Percentiles rank a stretch among this genome's conserved stretches.
Evolutionary conservation across 352 stramenopile species (phyloP).

Genomic region (Lagenidium sp.): DNA sequence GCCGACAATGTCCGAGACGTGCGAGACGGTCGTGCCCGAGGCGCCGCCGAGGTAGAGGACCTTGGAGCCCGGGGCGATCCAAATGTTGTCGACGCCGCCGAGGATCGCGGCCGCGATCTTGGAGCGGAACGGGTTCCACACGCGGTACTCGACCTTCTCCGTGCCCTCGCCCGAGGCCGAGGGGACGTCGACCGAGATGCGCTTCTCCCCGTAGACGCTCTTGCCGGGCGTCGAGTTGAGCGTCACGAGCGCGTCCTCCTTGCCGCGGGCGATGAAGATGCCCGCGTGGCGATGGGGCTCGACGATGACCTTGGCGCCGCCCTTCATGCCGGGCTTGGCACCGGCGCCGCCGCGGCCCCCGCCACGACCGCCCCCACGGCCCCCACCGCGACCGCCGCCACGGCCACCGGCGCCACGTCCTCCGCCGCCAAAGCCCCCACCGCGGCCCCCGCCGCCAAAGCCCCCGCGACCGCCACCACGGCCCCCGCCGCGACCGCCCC

Average conservation of each 20-base stretch:
- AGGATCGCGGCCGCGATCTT: slow-evolving; percentile 99
- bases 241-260: slow-evolving; percentile 99
- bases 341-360: slow-evolving; percentile 55
- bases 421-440: slow-evolving; percentile 27
- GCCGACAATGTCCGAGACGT: slow-evolving; percentile 99
- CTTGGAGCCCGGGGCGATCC: slow-evolving; percentile 96
- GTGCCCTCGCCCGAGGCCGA: slow-evolving; percentile 82
- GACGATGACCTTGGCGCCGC: slow-evolving; percentile 95
- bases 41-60: slow-evolving; percentile 99
- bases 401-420: slow-evolving; percentile 23
- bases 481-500: slow-evolving; percentile 27
- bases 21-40: slow-evolving; percentile 97
- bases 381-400: slow-evolving; percentile 27
- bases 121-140: slow-evolving; percentile 99
- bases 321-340: slow-evolving; percentile 88
- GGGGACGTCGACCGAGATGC: slow-evolving; percentile 96
- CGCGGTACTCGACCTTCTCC: slow-evolving; percentile 99
- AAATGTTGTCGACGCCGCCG: slow-evolving; percentile 98
- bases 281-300: slow-evolving; percentile 98
- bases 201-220: slow-evolving; percentile 99
- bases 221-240: slow-evolving; percentile 98
- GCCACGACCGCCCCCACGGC: slow-evolving; percentile 32
- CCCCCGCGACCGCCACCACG: slow-evolving; percentile 31
- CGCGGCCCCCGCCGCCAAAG: slow-evolving; percentile 28
- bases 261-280: slow-evolving; percentile 97